phyloP scores from a whole-genome alignment of 1,284 basidiomycete species.

The Marasmius tenuissimus region DNA sequence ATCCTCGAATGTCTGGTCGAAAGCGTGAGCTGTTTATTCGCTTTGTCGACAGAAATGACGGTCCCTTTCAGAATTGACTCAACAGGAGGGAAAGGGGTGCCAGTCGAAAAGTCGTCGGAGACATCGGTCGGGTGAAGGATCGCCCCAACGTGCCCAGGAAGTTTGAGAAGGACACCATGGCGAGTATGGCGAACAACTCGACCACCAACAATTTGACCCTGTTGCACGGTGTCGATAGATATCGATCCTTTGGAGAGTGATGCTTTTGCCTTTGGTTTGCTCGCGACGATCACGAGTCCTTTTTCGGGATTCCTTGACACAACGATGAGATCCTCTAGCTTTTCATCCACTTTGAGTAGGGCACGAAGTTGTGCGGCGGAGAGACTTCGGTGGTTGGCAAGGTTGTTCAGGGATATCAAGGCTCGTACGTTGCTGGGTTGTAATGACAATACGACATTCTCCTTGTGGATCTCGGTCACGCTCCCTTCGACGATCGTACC shows the following conservation, averaged over 20 bases:
- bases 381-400: constrained; percentile 79
- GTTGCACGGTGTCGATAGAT: constrained; percentile 62
- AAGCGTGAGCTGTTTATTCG: constrained; percentile 70
- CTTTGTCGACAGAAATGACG: constrained; percentile 68
- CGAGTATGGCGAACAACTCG: constrained; percentile 72
- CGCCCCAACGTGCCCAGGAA: constrained; percentile 70
- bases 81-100: constrained; percentile 58
- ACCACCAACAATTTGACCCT: constrained; percentile 77
- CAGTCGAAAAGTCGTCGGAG: constrained; percentile 74
- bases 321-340: constrained; percentile 79
- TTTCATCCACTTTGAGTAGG: constrained; percentile 70
- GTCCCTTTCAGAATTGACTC: constrained; percentile 71
- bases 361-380: constrained; percentile 72
- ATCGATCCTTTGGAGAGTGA: constrained; percentile 52
- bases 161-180: constrained; percentile 74
- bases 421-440: constrained; percentile 75
- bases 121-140: constrained; percentile 80
- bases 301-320: constrained; percentile 90
- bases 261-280: constrained; percentile 56
- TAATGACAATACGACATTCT: constrained; percentile 77
- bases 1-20: constrained; percentile 79
- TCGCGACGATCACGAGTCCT: constrained; percentile 85
- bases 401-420: constrained; percentile 81
- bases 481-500: constrained; percentile 73
- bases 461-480: constrained; percentile 80